phyloP scores from a whole-genome alignment of 208 protist genomes.

The Trypanosoma congolense region DNA sequence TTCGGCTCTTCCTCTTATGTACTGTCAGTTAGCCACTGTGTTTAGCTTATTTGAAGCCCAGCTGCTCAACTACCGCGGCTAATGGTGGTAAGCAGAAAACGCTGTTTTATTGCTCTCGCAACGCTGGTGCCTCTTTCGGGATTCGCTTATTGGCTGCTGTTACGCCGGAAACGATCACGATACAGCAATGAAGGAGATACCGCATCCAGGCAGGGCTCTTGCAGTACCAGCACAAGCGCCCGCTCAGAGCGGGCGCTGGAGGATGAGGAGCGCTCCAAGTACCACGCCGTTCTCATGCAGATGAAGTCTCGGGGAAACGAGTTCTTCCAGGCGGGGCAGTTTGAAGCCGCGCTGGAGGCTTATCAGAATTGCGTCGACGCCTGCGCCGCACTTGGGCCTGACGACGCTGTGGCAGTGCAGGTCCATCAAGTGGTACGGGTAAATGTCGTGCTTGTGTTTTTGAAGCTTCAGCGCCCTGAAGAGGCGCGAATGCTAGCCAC shows the following conservation, averaged over 20 bases:
- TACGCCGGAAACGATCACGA: neutral
- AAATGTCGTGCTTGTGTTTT: slow-evolving; percentile 66
- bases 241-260: neutral
- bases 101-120: neutral
- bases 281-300: slow-evolving; percentile 17
- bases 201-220: neutral
- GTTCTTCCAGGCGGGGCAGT: slow-evolving; percentile 54
- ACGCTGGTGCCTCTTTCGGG: neutral
- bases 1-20: no score
- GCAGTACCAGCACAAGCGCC: neutral
- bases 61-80: no score
- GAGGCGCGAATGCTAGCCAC: slow-evolving; percentile 65
- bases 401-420: slow-evolving; percentile 41
- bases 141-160: neutral
- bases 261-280: slow-evolving; percentile 3
- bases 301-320: slow-evolving; percentile 59
- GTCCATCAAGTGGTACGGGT: slow-evolving; percentile 55
- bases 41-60: no score
- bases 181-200: neutral
- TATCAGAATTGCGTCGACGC: slow-evolving; percentile 79
- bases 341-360: slow-evolving; percentile 49
- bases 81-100: neutral
- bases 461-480: slow-evolving; percentile 63
- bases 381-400: slow-evolving; percentile 35
- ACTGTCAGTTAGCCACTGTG: no score